Conservation (phyloP, 2,329 filamentous ascomycete genomes). For the Alternaria angustiovoidea region DNA sequence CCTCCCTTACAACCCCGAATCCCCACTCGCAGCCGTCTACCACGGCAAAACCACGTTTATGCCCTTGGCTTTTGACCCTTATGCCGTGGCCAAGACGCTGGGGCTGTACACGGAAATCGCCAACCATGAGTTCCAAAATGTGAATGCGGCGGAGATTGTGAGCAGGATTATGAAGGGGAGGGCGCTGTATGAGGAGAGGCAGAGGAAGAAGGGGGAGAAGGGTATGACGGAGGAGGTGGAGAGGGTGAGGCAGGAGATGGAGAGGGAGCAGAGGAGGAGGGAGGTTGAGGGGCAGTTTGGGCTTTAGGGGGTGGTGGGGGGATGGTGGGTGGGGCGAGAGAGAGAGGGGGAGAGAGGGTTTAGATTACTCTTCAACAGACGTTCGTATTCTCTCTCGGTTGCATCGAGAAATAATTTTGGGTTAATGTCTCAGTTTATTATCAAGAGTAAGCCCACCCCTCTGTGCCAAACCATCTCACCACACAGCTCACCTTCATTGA, state of each 20-base stretch:
- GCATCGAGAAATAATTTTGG: too few relatives aligned
- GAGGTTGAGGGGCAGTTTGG: conserved; percentile 55
- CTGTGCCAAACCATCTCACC: too few relatives aligned
- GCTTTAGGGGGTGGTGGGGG: neutral
- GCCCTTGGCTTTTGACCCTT: conserved; percentile 67
- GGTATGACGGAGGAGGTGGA: conserved; percentile 71
- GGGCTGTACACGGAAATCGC: conserved; percentile 84
- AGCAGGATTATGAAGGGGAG: conserved; percentile 86
- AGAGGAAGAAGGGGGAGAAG: conserved; percentile 90
- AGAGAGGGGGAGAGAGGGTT: too few relatives aligned
- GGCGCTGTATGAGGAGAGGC: conserved; percentile 88
- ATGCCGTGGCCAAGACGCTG: conserved; percentile 79
- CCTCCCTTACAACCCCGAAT: conserved; percentile 65
- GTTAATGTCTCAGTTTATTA: too few relatives aligned
- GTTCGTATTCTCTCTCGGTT: too few relatives aligned
- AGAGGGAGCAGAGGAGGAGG: conserved; percentile 44
- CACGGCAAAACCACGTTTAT: conserved; percentile 97
- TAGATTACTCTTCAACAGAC: neutral
- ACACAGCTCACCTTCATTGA: too few relatives aligned
- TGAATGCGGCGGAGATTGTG: conserved; percentile 93
- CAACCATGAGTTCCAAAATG: conserved; percentile 79
- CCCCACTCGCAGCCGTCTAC: conserved; percentile 79
- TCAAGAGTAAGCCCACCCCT: too few relatives aligned
- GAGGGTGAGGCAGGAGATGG: conserved; percentile 44
- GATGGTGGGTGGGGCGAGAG: too few relatives aligned